Evolutionary conservation across 805 yeast species (phyloP).

Genomic region (Torulaspora maleeae): DNA sequence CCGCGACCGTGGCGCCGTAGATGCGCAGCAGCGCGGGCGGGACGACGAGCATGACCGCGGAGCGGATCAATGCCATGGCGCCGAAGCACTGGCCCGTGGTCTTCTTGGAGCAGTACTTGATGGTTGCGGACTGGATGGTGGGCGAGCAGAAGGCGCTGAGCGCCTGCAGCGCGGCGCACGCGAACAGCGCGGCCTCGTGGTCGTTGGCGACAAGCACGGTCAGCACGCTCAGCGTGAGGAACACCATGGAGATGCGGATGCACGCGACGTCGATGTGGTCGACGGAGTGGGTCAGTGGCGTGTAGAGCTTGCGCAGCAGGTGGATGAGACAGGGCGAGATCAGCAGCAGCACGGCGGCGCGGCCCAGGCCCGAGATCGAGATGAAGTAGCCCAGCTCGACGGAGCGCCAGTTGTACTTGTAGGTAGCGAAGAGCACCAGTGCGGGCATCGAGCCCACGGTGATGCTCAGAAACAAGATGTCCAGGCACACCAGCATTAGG

Average conservation of each 20-base stretch:
- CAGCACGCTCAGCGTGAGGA: conserved; percentile 39
- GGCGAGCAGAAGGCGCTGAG: conserved; percentile 53
- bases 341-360: conserved; percentile 46
- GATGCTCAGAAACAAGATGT: conserved; percentile 41
- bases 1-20: conserved; percentile 43
- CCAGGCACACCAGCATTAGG: conserved; percentile 45
- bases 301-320: conserved; percentile 36
- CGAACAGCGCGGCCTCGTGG: conserved; percentile 24
- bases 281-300: conserved; percentile 39
- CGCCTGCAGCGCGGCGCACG: conserved; percentile 39
- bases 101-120: conserved; percentile 56
- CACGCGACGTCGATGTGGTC: conserved; percentile 50
- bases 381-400: conserved; percentile 52
- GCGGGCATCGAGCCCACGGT: conserved; percentile 42
- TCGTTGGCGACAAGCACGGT: conserved; percentile 21
- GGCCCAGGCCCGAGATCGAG: conserved; percentile 46
- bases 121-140: conserved; percentile 51
- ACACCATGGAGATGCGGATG: conserved; percentile 31
- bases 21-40: conserved; percentile 48
- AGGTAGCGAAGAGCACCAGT: conserved; percentile 50
- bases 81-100: conserved; percentile 71
- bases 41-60: conserved; percentile 42
- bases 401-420: conserved; percentile 50
- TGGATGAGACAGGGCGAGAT: conserved; percentile 48
- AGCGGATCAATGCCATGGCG: conserved; percentile 57